Evolutionary conservation across 2,329 filamentous ascomycete genomes (phyloP).

Genomic region (Cytospora piceicola): DNA sequence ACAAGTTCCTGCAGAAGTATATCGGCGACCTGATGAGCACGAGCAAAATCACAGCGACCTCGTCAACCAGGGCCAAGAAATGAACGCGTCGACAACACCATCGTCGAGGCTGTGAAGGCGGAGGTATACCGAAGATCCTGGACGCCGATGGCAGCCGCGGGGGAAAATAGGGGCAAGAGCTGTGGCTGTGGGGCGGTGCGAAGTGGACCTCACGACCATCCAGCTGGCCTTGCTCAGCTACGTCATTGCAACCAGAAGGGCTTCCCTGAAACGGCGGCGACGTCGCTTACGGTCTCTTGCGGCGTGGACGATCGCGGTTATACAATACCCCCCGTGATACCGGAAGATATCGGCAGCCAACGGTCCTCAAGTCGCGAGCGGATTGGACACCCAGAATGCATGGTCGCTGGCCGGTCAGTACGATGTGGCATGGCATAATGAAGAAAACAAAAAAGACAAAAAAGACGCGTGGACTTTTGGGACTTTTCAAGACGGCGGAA

Average conservation of each 20-base stretch:
- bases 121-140: slow-evolving; percentile 7
- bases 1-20: slow-evolving; percentile 97
- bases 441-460: slow-evolving; percentile 7
- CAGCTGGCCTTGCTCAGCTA: slow-evolving; percentile 20
- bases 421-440: slow-evolving; percentile 9
- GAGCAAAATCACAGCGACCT: slow-evolving; percentile 70
- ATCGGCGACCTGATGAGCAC: slow-evolving; percentile 94
- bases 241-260: slow-evolving; percentile 17
- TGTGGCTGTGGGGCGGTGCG: slow-evolving; percentile 24
- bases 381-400: slow-evolving; percentile 19
- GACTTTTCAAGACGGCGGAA: slow-evolving; percentile 8
- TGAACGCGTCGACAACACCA: slow-evolving; percentile 38
- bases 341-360: slow-evolving; percentile 23
- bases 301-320: slow-evolving; percentile 19
- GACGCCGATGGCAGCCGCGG: slow-evolving; percentile 11
- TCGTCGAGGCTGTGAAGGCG: background rate
- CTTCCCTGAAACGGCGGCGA: slow-evolving; percentile 10
- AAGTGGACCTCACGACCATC: slow-evolving; percentile 21
- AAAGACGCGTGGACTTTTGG: slow-evolving; percentile 7
- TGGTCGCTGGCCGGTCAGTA: slow-evolving; percentile 27
- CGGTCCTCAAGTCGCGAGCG: slow-evolving; percentile 4
- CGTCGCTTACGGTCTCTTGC: slow-evolving; percentile 17
- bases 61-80: slow-evolving; percentile 55
- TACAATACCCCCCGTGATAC: slow-evolving; percentile 34
- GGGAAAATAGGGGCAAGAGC: slow-evolving; percentile 13